Evolutionary conservation across 345 rosid genomes (phyloP), one percentile per base, ranked within the genome.

Genomic region (Citrus australasica): DNA sequence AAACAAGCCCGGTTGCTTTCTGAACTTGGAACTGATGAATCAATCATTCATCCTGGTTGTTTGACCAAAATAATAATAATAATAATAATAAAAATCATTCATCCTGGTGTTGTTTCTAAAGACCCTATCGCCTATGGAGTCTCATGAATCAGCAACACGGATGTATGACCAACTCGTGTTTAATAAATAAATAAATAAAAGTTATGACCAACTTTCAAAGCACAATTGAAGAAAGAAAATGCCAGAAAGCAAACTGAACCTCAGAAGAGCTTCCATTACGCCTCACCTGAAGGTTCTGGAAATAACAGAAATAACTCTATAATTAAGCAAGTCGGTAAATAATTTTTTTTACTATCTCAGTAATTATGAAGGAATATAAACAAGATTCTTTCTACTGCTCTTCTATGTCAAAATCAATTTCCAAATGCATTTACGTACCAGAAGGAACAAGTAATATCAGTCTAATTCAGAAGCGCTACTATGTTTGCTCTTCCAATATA

Each of bases 331-430:
- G 22, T 53, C 58, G 17, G 22, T 53, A 53, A 4, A 53, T 17
- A 53, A 53, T 17, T 30, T 51, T 38, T 42, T 40, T n/a, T 5
- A 1, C 2, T 13, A 1, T 68, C 32, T 11, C 56, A 61, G 46
- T 75, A 28, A 48, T 38, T 22, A 63, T 30, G 17, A 65, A 66
- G 33, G 46, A 72, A 30, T 55, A 30, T 80, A 64, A 70, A 80
- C 68, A 63, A 38, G 65, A 76, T 38, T 9, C 63, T 48, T 60
- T 46, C 66, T 58, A 60, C 30, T 46, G 7, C 30, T 42, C 67
- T 79, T 75, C 37, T 28, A 64, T 59, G 8, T 33, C 13, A 69
- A 77, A 61, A 79, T 67, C 71, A 80, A 76, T 78, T 76, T 53
- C 69, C 69, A 71, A 66, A 56, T 75, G 56, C 78, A 59, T 55